Evolutionary conservation across 306 rosid genomes (phyloP).

Genomic region (Cicer yamashitae): DNA sequence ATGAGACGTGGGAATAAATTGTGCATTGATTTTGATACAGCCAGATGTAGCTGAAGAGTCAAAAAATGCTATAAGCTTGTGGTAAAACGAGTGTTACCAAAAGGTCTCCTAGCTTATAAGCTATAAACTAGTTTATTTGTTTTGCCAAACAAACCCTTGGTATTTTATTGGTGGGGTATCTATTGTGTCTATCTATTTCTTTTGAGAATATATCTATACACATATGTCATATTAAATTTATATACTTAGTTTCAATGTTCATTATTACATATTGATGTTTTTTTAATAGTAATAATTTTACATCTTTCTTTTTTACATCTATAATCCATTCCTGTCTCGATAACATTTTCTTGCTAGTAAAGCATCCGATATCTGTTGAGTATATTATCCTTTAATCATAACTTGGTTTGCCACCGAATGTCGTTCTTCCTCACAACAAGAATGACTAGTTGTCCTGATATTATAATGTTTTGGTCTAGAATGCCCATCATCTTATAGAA

Average conservation of each 20-base stretch:
- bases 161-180: constrained; percentile 36
- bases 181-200: constrained; percentile 25
- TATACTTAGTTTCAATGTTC: neutral
- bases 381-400: constrained; percentile 44
- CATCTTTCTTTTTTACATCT: constrained; percentile 39
- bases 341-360: constrained; percentile 44
- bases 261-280: constrained; percentile 2
- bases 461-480: constrained; percentile 20
- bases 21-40: constrained; percentile 45
- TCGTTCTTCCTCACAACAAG: constrained; percentile 34
- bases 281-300: neutral
- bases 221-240: neutral
- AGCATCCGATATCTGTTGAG: constrained; percentile 49
- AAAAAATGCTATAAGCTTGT: no score
- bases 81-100: no score
- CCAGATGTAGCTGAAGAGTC: constrained; percentile 41
- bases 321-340: constrained; percentile 41
- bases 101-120: no score
- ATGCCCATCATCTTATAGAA: constrained; percentile 33
- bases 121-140: no score
- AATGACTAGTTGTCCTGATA: constrained; percentile 41
- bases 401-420: constrained; percentile 41
- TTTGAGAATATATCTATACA: constrained; percentile 1
- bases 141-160: no score
- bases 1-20: constrained; percentile 38